A percentile compares a stretch with the other conserved stretches of the same genome.
These are phyloP conservation scores for Oenanthe javanica DNA, from an alignment of 140 eudicot species.

Conservation along the genomic window DNA sequence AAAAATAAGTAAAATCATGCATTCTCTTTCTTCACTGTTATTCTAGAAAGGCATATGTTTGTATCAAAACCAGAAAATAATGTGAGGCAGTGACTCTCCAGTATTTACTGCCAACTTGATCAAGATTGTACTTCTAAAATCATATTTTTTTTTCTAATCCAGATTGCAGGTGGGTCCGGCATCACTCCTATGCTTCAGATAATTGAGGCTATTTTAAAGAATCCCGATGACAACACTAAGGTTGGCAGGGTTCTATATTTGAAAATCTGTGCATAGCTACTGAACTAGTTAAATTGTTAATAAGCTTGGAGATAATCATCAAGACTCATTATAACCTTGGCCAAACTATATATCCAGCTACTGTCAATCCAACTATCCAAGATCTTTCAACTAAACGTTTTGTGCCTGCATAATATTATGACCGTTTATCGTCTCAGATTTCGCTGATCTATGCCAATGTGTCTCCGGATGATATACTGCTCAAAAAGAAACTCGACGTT, in stretches of 20 bases:
- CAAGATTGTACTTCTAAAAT: background rate
- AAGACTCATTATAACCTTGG: background rate
- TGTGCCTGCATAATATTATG: conserved; percentile 5
- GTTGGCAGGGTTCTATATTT: conserved; percentile 20
- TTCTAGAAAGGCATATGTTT: background rate
- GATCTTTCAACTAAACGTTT: background rate
- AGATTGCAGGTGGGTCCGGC: conserved; percentile 99
- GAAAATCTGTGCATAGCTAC: background rate
- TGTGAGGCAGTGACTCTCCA: background rate
- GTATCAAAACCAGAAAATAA: background rate
- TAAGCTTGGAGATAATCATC: background rate
- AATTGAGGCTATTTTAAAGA: conserved; percentile 76
- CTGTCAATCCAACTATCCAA: background rate
- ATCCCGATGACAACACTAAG: conserved; percentile 87
- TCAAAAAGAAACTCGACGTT: conserved; percentile 84
- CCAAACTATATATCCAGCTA: background rate
- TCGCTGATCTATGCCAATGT: conserved; percentile 84
- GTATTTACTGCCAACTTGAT: background rate
- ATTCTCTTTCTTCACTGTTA: background rate
- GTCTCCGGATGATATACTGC: conserved; percentile 90
- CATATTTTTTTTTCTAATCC: conserved; percentile 2
- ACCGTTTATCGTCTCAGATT: conserved; percentile 39
- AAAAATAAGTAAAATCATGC: background rate
- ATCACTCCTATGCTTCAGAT: conserved; percentile 97
- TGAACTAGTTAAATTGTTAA: background rate